Evolutionary conservation across 2,329 filamentous ascomycete species (phyloP), one percentile per base, ranked within the genome.

Genomic region (Spiromastix sp.): DNA sequence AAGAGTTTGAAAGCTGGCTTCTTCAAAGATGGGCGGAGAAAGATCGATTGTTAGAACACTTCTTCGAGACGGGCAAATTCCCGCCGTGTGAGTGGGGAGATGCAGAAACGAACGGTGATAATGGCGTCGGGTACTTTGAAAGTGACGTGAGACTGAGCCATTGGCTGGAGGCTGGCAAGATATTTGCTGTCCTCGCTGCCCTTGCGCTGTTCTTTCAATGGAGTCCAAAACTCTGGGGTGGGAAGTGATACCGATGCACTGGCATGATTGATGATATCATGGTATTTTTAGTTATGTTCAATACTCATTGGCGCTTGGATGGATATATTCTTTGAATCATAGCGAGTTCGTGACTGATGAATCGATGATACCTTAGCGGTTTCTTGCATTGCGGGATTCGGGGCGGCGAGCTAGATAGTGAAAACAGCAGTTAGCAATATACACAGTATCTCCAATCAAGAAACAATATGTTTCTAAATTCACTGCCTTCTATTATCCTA

Each of bases 11-110:
- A 38, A 50, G 69, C 3, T 98, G 91, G 91, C 68, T 96, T 18
- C 72, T 79, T 20, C 78, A 84, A 38, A 74, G 86, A 29, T 98
- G 91, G 91, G 74, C 79, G 33, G 86, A 94, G 55, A 98, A 98
- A 57, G 89, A 98, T 49, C 75, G 77, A 19, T 68, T 95, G 30
- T 74, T 98, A 52, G 86, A 95, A 47, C 74, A 85, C 45, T 96
- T 85, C 55, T 65, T 80, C 37, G 68, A 72, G 11, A 87, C 79
- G 2, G 85, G 82, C 3, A 73, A 79, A 13, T 94, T 96, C 50
- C 91, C 91, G 0, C 69, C 77, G 3, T 46, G 43, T 17, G 79
- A 81, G 43, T 66, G 75, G 5, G 66, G 43, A 55, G 71, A 52
- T 59, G 67, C 50, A 59, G 66, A 55, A 51, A 64, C 67, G 37